Base-by-base conservation (phyloP, 2,329 filamentous ascomycete species). In the Coleophoma crateriformis region DNA sequence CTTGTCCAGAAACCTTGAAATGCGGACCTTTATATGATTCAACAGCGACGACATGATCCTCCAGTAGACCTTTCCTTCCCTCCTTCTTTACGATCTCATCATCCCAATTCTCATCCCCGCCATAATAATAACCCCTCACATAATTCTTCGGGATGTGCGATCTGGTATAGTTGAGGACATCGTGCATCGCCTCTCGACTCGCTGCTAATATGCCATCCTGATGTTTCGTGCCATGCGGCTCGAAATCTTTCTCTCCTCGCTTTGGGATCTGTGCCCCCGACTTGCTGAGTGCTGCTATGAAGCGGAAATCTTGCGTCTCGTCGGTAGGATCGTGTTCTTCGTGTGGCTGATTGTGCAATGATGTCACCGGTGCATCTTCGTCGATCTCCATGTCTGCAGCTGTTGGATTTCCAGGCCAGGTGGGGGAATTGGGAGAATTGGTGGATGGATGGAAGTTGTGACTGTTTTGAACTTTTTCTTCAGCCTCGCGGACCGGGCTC, bases 211-310 rank as follows among this genome's bases (percentile, higher is more conserved):
- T 81, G 50, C 79, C 77, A 56, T 85, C 82, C 68, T 99, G 94
- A 33, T 88, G 82, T 33, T 81, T 79, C 2, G 94, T 97, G 44
- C 88, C 88, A 69, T 97, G 90, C 27, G 88, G 85, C 70, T 97
- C 94, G 67, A 96, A 99, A 71, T 99, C 94, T 68, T 99, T 99
- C 67, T 95, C 90, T 53, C 94, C 94, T 55, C 90, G 89, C 57
- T 92, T 90, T 34, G 95, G 90, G 11, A 91, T 78, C 8, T 76
- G 77, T 40, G 76, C 68, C 43, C 72, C 70, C 47, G 72, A 70
- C 61, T 79, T 78, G 54, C 77, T 74, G 54, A 79, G 68, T 32
- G 76, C 71, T 3, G 72, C 71, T 54, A 84, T 84, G 54, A 91
- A 85, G 56, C 88, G 85, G 67, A 92, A 96, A 70, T 97, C 92